Evolutionary conservation across 2,329 filamentous ascomycete genomes (phyloP).

Genomic region (Oidium heveae): DNA sequence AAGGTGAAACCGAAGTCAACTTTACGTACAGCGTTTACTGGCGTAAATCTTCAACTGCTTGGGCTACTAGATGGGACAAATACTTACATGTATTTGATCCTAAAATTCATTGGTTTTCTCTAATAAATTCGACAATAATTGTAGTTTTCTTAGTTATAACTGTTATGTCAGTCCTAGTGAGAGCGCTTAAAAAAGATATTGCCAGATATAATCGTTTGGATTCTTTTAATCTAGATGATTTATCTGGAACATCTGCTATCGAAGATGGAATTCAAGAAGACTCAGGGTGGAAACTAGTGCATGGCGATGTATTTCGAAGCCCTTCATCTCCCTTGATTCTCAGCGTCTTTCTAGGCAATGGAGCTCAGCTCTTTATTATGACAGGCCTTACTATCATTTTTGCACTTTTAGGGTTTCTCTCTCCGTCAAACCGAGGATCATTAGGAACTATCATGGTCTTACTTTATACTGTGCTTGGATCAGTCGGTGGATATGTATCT

Average conservation of each 20-base stretch:
- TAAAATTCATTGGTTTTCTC: slow-evolving; percentile 97
- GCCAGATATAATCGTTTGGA: slow-evolving; percentile 89
- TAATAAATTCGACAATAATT: slow-evolving; percentile 88
- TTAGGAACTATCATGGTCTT: slow-evolving; percentile 82
- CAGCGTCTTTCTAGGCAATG: slow-evolving; percentile 74
- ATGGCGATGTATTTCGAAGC: slow-evolving; percentile 86
- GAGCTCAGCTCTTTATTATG: slow-evolving; percentile 94
- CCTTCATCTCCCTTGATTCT: slow-evolving; percentile 64
- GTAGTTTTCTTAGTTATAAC: slow-evolving; percentile 78
- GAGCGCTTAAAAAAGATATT: slow-evolving; percentile 83
- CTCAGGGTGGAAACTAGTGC: slow-evolving; percentile 94
- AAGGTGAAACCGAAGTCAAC: slow-evolving; percentile 38
- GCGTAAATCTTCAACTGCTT: slow-evolving; percentile 60
- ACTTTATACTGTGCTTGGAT: slow-evolving; percentile 79
- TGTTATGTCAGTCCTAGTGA: slow-evolving; percentile 73
- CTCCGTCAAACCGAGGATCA: slow-evolving; percentile 83
- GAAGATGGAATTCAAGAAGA: slow-evolving; percentile 94
- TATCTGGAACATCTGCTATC: slow-evolving; percentile 49
- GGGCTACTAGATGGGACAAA: slow-evolving; percentile 97
- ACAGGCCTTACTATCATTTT: slow-evolving; percentile 83
- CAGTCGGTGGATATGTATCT: slow-evolving; percentile 75
- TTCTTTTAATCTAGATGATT: slow-evolving; percentile 69
- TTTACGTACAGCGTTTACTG: slow-evolving; percentile 91
- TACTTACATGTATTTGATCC: slow-evolving; percentile 93
- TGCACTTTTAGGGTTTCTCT: slow-evolving; percentile 80